Evolutionary conservation across 495 filamentous ascomycete genomes (phyloP).

Genomic region (Xylaria acuta): DNA sequence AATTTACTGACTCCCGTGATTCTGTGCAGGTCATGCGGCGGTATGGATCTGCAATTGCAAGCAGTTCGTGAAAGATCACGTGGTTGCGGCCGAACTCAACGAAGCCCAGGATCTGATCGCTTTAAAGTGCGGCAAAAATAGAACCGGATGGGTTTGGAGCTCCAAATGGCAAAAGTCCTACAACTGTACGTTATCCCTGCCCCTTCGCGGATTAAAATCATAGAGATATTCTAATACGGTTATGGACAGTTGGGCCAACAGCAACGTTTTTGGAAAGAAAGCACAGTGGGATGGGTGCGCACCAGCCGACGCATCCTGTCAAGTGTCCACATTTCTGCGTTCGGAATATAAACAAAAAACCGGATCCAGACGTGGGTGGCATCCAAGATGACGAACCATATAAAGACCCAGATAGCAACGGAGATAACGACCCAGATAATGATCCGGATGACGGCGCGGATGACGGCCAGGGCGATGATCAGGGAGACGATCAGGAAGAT

Average conservation of each 20-base stretch:
- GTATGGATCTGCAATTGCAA: slow-evolving; percentile 27
- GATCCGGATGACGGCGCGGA: background rate
- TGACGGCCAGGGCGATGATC: background rate
- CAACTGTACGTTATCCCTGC: slow-evolving; percentile 9
- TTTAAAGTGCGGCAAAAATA: background rate
- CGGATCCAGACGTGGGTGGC: background rate
- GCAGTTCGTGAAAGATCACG: background rate
- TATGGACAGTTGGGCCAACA: background rate
- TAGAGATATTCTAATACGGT: background rate
- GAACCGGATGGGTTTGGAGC: slow-evolving; percentile 18
- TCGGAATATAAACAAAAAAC: no score
- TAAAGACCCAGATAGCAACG: no score
- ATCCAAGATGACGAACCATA: no score
- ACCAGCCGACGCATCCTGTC: background rate
- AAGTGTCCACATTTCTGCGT: background rate
- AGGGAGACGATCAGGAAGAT: background rate
- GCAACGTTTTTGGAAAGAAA: background rate
- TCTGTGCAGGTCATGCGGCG: background rate
- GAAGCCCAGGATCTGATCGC: background rate
- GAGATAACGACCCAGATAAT: background rate
- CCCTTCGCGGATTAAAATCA: background rate
- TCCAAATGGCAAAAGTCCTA: slow-evolving; percentile 14
- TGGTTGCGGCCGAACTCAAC: background rate
- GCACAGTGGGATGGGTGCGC: background rate
- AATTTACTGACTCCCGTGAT: no score